Percentiles rank a stretch among this genome's conserved stretches.
Conservation (phyloP, 441 rosid species). For the Adansonia rubrostipa region DNA sequence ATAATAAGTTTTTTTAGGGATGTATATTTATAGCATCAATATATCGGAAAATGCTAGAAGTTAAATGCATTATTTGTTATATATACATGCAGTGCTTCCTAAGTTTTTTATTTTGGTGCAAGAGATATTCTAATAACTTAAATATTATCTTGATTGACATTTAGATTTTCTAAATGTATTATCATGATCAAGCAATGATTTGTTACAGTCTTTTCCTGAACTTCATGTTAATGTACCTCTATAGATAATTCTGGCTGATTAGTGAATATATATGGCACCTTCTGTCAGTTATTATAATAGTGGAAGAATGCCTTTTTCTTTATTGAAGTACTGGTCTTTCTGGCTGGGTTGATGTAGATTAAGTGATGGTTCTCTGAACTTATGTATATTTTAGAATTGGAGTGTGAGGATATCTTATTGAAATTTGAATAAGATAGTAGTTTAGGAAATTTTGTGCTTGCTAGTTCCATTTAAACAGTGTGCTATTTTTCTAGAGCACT, state of each 20-base stretch:
- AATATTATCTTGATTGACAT: not conserved
- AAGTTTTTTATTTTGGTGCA: not conserved
- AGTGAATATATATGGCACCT: not conserved
- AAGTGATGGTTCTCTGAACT: constrained; percentile 10
- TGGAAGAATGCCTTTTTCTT: constrained; percentile 10
- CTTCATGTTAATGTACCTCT: not conserved
- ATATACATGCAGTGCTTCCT: not conserved
- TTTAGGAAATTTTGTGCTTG: not conserved
- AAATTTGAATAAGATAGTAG: not conserved
- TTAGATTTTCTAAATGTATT: not conserved
- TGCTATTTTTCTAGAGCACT: not conserved
- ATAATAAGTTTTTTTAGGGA: not conserved
- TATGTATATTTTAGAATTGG: not conserved
- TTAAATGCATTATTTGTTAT: not conserved
- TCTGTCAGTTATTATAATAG: not conserved
- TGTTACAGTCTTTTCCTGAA: not conserved
- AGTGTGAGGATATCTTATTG: not conserved
- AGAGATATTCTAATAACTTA: not conserved
- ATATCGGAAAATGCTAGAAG: not conserved
- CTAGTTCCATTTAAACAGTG: constrained; percentile 6
- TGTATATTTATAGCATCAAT: not conserved
- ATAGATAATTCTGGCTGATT: not conserved
- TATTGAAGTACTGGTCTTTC: constrained; percentile 1
- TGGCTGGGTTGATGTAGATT: not conserved
- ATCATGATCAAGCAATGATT: not conserved